Evolutionary conservation across 2,329 filamentous ascomycete genomes (phyloP).

Genomic region (Stagonosporopsis cucurbitacearum): DNA sequence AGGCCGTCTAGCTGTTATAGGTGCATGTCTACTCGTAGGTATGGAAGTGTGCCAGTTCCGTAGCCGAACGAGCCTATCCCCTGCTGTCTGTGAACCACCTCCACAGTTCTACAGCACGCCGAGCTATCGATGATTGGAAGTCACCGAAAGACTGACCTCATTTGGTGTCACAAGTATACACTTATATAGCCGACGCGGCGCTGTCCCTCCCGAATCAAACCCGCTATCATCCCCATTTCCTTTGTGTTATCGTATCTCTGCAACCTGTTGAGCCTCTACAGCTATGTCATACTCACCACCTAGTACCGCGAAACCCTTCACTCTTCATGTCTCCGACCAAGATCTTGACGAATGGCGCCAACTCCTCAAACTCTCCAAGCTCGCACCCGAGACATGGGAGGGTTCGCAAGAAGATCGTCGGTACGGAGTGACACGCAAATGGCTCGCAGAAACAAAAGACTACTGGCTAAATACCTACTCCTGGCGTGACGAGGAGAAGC

Average conservation of each 20-base stretch:
- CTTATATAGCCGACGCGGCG: slow-evolving; percentile 6
- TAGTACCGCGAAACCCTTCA: slow-evolving; percentile 40
- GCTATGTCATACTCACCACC: slow-evolving; percentile 45
- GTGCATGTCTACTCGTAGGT: neutral
- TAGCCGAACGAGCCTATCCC: neutral
- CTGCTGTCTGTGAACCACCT: neutral
- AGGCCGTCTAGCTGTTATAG: neutral
- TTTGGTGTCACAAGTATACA: neutral
- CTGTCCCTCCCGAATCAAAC: neutral
- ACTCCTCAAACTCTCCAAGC: slow-evolving; percentile 45
- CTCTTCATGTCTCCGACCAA: slow-evolving; percentile 41
- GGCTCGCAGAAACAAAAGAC: slow-evolving; percentile 46
- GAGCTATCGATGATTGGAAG: neutral
- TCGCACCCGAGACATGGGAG: slow-evolving; percentile 42
- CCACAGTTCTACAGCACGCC: neutral
- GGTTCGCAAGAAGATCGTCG: slow-evolving; percentile 33
- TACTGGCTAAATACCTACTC: slow-evolving; percentile 49
- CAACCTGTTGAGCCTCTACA: neutral
- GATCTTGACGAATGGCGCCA: slow-evolving; percentile 46
- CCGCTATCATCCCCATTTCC: neutral
- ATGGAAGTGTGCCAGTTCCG: neutral
- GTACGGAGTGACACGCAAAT: slow-evolving; percentile 42
- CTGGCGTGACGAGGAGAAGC: slow-evolving; percentile 48
- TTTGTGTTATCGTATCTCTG: neutral
- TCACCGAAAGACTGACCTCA: slow-evolving; percentile 8